Evolutionary conservation across 108 stramenopile species (phyloP).

Genomic region (Fragilaria crotonensis): DNA sequence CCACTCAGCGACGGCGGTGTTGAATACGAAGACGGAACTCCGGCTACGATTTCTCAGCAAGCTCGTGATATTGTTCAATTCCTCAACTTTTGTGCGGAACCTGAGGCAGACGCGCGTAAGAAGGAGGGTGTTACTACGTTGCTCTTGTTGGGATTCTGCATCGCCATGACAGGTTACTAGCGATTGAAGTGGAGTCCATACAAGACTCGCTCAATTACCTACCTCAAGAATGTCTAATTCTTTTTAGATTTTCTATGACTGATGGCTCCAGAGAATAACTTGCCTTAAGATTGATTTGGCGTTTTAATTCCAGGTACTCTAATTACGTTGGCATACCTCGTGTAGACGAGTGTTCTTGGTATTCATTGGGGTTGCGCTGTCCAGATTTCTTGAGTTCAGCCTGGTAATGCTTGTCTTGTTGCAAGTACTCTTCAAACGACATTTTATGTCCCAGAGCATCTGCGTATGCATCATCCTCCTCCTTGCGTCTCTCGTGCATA

Average conservation of each 20-base stretch:
- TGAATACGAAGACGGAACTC: constrained; percentile 97
- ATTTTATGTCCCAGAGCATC: constrained; percentile 54
- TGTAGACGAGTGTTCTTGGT: not conserved
- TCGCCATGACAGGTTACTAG: constrained; percentile 90
- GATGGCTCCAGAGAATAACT: no score
- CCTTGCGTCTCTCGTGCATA: constrained; percentile 27
- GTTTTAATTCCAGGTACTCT: no score
- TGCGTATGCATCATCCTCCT: constrained; percentile 56
- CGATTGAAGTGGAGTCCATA: constrained; percentile 94
- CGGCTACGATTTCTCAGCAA: constrained; percentile 93
- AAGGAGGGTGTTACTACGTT: constrained; percentile 89
- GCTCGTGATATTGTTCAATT: constrained; percentile 85
- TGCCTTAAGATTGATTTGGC: no score
- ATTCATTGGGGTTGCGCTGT: not conserved
- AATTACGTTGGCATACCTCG: no score
- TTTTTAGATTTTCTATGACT: no score
- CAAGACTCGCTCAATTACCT: constrained; percentile 96
- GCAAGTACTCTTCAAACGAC: constrained; percentile 74
- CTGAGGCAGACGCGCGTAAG: constrained; percentile 97
- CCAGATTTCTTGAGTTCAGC: not conserved
- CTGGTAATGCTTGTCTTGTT: constrained; percentile 51
- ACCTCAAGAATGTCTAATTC: constrained; percentile 92
- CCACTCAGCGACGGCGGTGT: constrained; percentile 95
- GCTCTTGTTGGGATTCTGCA: constrained; percentile 71
- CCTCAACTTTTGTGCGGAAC: constrained; percentile 90